These are phyloP conservation scores for Vinca major DNA, from an alignment of 305 asterid genomes.

Conservation along the genomic window DNA sequence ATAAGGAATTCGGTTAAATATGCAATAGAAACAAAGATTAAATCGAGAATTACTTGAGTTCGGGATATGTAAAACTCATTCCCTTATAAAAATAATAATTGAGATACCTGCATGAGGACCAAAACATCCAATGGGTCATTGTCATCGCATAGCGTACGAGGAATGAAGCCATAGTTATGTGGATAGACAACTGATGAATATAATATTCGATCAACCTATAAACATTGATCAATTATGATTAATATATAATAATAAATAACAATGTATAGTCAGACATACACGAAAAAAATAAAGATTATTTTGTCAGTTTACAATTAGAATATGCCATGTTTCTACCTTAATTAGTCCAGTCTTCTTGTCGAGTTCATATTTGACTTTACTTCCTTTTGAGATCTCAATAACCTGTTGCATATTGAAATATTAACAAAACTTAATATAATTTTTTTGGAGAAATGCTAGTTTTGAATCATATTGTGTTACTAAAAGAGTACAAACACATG, in stretches of 20 bases:
- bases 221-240: neutral
- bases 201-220: slow-evolving; percentile 23
- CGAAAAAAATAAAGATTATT: too few species aligned
- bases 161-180: slow-evolving; percentile 29
- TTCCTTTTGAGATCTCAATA: slow-evolving; percentile 60
- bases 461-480: neutral
- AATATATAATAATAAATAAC: neutral
- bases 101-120: slow-evolving; percentile 26
- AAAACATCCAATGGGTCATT: slow-evolving; percentile 28
- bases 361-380: slow-evolving; percentile 65
- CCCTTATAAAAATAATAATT: too few species aligned
- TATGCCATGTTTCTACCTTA: slow-evolving; percentile 27
- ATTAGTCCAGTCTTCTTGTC: slow-evolving; percentile 64
- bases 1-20: neutral
- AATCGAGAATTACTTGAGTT: too few species aligned
- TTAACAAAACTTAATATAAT: too few species aligned
- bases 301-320: neutral
- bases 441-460: neutral
- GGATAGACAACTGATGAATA: slow-evolving; percentile 32
- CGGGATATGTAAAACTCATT: too few species aligned
- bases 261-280: neutral
- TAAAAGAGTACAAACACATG: too few species aligned
- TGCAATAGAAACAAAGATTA: too few species aligned
- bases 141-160: slow-evolving; percentile 29
- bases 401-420: slow-evolving; percentile 27